A percentile compares a stretch with the other conserved stretches of the same genome.
Conservation (phyloP, 345 rosid species). For the Hibiscus trionum region DNA sequence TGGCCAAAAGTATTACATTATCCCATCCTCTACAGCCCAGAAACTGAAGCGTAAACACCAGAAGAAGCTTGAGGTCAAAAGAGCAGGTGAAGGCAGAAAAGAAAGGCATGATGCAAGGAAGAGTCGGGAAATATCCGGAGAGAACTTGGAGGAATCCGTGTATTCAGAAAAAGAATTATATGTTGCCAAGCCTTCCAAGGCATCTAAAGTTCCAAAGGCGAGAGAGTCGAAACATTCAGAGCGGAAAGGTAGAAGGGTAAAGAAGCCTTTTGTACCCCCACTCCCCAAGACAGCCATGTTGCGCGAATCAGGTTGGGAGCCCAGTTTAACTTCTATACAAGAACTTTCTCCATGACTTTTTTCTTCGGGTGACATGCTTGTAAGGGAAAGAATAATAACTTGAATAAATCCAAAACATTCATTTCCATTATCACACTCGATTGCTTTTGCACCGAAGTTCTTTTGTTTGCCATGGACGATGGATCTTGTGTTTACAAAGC, state of each 20-base stretch:
- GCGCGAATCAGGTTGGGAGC: constrained; percentile 37
- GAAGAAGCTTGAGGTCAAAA: constrained; percentile 15
- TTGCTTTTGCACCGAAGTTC: not conserved
- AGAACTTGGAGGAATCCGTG: constrained; percentile 24
- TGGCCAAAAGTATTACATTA: constrained; percentile 40
- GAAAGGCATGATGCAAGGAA: constrained; percentile 26
- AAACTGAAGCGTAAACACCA: constrained; percentile 34
- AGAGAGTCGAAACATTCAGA: constrained; percentile 4
- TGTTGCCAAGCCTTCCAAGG: constrained; percentile 13
- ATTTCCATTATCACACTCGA: not conserved
- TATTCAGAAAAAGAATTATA: constrained; percentile 42
- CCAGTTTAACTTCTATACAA: constrained; percentile 42
- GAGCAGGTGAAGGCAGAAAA: constrained; percentile 6
- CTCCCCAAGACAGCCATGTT: constrained; percentile 23
- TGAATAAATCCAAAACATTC: not conserved
- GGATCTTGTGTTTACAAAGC: not conserved
- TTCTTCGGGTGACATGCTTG: not conserved
- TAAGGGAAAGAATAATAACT: not conserved
- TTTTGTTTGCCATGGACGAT: not conserved
- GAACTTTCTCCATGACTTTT: constrained; percentile 44
- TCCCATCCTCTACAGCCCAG: constrained; percentile 40
- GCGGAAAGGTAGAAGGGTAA: constrained; percentile 20
- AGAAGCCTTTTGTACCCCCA: constrained; percentile 52
- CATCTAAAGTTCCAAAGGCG: constrained; percentile 21
- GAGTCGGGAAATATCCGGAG: constrained; percentile 21